A percentile compares a stretch with the other conserved stretches of the same genome.
Conservation (phyloP, 2,329 filamentous ascomycete species). For the Trichophyton schoenleinii region DNA sequence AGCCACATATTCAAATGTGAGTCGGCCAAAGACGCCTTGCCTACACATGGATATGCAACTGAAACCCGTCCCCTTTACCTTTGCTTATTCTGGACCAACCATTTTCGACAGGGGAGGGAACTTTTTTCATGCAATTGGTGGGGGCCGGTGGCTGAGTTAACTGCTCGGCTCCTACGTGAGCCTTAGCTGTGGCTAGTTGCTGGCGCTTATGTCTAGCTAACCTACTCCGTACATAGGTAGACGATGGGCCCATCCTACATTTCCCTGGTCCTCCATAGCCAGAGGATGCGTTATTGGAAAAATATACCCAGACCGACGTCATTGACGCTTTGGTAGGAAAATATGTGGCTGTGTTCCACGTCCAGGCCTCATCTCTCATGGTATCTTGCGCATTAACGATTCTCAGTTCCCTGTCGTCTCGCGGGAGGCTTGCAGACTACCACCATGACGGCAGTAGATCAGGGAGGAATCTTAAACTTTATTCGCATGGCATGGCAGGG, state of each 20-base stretch:
- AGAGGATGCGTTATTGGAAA: background rate
- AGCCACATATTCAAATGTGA: background rate
- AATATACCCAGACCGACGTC: background rate
- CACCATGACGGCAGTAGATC: background rate
- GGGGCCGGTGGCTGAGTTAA: background rate
- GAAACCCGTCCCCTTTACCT: background rate
- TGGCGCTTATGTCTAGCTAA: background rate
- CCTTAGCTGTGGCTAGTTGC: background rate
- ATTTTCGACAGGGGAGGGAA: background rate
- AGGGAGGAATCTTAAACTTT: background rate
- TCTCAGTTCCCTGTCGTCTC: background rate
- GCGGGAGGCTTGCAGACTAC: background rate
- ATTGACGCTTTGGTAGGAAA: background rate
- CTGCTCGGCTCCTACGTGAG: background rate
- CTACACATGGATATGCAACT: background rate
- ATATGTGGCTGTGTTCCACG: background rate
- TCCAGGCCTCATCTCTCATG: background rate
- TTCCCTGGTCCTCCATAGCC: background rate
- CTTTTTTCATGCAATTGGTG: background rate
- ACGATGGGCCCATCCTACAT: background rate
- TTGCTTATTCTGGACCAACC: background rate
- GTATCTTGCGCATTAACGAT: background rate
- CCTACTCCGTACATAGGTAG: background rate
- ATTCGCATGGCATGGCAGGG: background rate
- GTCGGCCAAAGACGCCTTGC: background rate